A percentile compares a stretch with the other conserved stretches of the same genome.
phyloP scores from a whole-genome alignment of 2,329 filamentous ascomycete species.

The Paecilomyces dactylethromorphus region DNA sequence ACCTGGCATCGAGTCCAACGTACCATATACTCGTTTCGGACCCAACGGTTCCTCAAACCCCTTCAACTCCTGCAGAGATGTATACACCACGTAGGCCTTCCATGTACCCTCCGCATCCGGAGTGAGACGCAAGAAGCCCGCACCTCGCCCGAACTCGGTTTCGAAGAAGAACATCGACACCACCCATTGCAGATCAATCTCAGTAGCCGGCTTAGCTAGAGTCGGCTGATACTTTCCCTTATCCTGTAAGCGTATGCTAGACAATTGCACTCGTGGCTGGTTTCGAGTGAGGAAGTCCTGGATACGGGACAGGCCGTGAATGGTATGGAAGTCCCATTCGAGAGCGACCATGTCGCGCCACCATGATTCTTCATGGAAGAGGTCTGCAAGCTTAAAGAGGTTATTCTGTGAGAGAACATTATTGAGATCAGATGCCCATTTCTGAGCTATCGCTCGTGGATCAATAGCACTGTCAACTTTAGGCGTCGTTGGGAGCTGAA shows the following conservation, averaged over 20 bases:
- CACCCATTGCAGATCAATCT: slow-evolving; percentile 23
- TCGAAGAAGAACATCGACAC: slow-evolving; percentile 36
- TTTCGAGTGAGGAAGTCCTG: slow-evolving; percentile 20
- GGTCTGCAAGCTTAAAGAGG: slow-evolving; percentile 9
- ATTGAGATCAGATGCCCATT: slow-evolving; percentile 25
- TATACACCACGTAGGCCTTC: slow-evolving; percentile 35
- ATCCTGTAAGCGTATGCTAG: slow-evolving; percentile 24
- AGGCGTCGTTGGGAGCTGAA: slow-evolving; percentile 23
- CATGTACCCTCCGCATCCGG: slow-evolving; percentile 17
- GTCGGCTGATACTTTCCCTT: slow-evolving; percentile 24
- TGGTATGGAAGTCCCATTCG: slow-evolving; percentile 33
- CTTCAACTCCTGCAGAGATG: slow-evolving; percentile 30
- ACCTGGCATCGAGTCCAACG: slow-evolving; percentile 26
- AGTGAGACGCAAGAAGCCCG: slow-evolving; percentile 31
- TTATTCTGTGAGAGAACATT: slow-evolving; percentile 13
- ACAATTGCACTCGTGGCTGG: slow-evolving; percentile 20
- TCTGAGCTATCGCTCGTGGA: slow-evolving; percentile 20
- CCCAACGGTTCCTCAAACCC: slow-evolving; percentile 27
- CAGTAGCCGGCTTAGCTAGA: slow-evolving; percentile 20
- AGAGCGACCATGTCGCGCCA: slow-evolving; percentile 36
- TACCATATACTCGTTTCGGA: slow-evolving; percentile 24
- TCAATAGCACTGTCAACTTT: slow-evolving; percentile 11
- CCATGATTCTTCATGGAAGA: slow-evolving; percentile 35
- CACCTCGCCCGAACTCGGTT: slow-evolving; percentile 27
- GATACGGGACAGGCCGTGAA: slow-evolving; percentile 24